Evolutionary conservation across 2,329 filamentous ascomycete genomes (phyloP).

Genomic region (Ascochyta fabae): DNA sequence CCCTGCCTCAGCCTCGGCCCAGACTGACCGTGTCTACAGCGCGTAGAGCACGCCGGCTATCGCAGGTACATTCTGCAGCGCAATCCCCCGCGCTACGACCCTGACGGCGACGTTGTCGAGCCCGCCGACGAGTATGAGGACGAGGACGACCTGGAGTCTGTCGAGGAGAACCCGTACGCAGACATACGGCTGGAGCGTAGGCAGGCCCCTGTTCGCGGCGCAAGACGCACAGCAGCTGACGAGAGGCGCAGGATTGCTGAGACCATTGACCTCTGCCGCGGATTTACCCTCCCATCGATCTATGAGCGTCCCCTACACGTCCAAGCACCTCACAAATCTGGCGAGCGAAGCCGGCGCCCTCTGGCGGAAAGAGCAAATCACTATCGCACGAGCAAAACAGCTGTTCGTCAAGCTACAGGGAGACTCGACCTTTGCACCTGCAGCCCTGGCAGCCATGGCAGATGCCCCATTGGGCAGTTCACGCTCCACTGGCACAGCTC

Average conservation of each 20-base stretch:
- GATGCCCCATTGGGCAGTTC: constrained; percentile 33
- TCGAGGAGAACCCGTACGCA: constrained; percentile 75
- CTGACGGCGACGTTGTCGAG: constrained; percentile 78
- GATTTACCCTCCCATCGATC: constrained; percentile 77
- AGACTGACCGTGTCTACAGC: constrained; percentile 54
- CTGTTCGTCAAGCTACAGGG: constrained; percentile 76
- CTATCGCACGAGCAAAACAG: constrained; percentile 76
- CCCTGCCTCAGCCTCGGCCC: constrained; percentile 14
- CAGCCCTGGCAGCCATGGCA: constrained; percentile 58
- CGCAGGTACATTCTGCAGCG: constrained; percentile 74
- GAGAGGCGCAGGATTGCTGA: constrained; percentile 67
- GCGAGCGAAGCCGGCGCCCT: constrained; percentile 72
- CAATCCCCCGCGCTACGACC: constrained; percentile 75
- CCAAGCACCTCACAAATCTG: constrained; percentile 74
- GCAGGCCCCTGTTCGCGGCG: constrained; percentile 30
- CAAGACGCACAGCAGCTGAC: constrained; percentile 1
- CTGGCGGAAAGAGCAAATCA: constrained; percentile 75
- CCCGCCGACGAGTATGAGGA: constrained; percentile 74
- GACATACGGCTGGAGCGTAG: constrained; percentile 74
- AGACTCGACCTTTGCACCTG: constrained; percentile 71
- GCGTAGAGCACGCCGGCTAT: constrained; percentile 76
- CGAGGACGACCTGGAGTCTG: constrained; percentile 65
- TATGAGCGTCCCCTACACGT: constrained; percentile 75
- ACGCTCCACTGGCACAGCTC: constrained; percentile 19
- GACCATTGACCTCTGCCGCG: constrained; percentile 75